These are phyloP conservation scores for Candida peoriensis DNA, from an alignment of 805 yeast species.

Conservation along the genomic window DNA sequence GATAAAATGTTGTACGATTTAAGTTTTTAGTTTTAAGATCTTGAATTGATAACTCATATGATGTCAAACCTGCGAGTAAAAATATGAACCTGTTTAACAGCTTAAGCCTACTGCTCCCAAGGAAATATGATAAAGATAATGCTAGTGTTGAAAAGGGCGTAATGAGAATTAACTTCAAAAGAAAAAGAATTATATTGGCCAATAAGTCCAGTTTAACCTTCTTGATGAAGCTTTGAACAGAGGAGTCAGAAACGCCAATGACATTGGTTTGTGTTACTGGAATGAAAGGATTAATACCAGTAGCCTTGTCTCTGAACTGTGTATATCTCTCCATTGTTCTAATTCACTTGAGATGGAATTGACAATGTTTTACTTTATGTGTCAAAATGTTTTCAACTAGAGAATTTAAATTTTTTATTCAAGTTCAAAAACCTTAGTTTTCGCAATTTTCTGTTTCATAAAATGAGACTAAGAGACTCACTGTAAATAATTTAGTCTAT, in stretches of 20 bases:
- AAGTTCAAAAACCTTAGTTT: no score
- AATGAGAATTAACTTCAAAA: conserved; percentile 13
- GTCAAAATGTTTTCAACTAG: no score
- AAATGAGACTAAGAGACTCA: no score
- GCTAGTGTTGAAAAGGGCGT: conserved; percentile 25
- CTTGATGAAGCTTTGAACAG: conserved; percentile 2
- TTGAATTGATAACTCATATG: conserved; percentile 17
- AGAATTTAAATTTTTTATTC: no score
- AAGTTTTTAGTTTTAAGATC: conserved; percentile 14
- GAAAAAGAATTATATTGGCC: conserved; percentile 18
- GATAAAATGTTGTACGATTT: conserved; percentile 25
- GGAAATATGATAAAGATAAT: conserved; percentile 8
- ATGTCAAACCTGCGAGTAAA: conserved; percentile 11
- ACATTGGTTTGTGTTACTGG: conserved; percentile 40
- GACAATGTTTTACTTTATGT: no score
- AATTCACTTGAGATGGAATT: background rate
- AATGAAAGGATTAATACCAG: conserved; percentile 89
- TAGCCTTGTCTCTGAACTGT: conserved; percentile 81
- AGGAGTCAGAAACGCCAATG: conserved; percentile 9
- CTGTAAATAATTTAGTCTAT: no score
- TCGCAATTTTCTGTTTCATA: no score
- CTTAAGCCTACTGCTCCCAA: background rate
- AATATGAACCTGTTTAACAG: conserved; percentile 15
- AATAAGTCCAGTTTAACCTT: conserved; percentile 2
- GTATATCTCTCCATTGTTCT: conserved; percentile 78